A percentile compares a stretch with the other conserved stretches of the same genome.
phyloP scores from a whole-genome alignment of 1,284 basidiomycete species.

The Singerocomus inundabilis region DNA sequence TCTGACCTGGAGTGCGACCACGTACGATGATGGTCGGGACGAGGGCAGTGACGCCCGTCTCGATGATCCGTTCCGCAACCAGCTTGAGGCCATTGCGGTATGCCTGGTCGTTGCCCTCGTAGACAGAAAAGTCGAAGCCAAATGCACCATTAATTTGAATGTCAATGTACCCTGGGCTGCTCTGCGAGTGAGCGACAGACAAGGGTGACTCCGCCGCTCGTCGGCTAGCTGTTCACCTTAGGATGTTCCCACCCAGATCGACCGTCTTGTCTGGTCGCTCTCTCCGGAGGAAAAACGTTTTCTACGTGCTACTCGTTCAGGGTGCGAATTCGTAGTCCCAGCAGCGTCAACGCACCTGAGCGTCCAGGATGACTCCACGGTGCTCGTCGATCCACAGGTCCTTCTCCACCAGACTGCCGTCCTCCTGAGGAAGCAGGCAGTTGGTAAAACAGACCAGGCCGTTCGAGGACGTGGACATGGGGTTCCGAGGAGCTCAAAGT shows the following conservation, averaged over 20 bases:
- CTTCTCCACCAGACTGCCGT: conserved; percentile 65
- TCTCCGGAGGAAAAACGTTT: conserved; percentile 61
- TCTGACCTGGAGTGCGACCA: conserved; percentile 8
- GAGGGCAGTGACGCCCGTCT: conserved; percentile 90
- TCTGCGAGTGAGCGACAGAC: conserved; percentile 6
- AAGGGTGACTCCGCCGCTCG: background rate
- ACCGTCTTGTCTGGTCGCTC: conserved; percentile 62
- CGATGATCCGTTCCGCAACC: conserved; percentile 74
- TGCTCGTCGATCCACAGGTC: conserved; percentile 78
- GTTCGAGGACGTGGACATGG: conserved; percentile 44
- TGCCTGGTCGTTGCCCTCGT: conserved; percentile 63
- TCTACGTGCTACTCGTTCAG: conserved; percentile 14
- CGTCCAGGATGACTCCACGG: conserved; percentile 66
- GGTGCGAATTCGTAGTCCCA: background rate
- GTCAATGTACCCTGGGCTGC: conserved; percentile 74
- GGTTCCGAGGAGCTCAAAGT: conserved; percentile 6
- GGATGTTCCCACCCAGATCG: conserved; percentile 69
- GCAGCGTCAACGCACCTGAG: conserved; percentile 50
- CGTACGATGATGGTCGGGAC: conserved; percentile 77
- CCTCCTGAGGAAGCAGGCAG: conserved; percentile 72
- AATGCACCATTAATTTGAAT: conserved; percentile 88
- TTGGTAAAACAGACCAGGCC: conserved; percentile 83
- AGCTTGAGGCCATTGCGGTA: conserved; percentile 70
- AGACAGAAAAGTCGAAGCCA: conserved; percentile 86
- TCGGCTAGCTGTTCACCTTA: conserved; percentile 47